phyloP scores from a whole-genome alignment of 2,329 filamentous ascomycete species.

The Pseudogymnoascus sp. region DNA sequence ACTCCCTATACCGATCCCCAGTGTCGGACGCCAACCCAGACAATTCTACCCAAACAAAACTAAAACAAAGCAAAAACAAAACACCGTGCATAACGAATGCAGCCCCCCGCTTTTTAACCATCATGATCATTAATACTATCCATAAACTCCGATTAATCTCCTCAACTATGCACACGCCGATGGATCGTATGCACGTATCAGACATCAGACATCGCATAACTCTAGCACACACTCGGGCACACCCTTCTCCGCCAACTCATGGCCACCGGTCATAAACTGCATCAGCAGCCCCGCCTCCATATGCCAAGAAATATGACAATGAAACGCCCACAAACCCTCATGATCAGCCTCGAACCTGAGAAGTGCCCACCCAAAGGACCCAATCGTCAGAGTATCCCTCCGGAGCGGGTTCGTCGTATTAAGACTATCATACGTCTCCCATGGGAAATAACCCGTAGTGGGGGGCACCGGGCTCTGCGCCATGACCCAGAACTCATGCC shows the following conservation, averaged over 20 bases:
- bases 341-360: slow-evolving; percentile 50
- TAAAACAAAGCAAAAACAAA: not conserved
- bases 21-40: not conserved
- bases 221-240: slow-evolving; percentile 39
- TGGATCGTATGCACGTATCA: not conserved
- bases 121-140: not conserved
- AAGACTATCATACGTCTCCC: slow-evolving; percentile 34
- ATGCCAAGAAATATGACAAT: slow-evolving; percentile 55
- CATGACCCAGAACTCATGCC: slow-evolving; percentile 61
- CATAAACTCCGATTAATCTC: not conserved
- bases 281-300: slow-evolving; percentile 51
- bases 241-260: slow-evolving; percentile 36
- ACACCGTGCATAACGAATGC: not conserved
- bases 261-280: slow-evolving; percentile 47
- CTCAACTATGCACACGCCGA: not conserved
- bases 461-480: slow-evolving; percentile 49
- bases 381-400: slow-evolving; percentile 46
- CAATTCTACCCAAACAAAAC: not conserved
- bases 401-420: slow-evolving; percentile 38
- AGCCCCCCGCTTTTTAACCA: not conserved
- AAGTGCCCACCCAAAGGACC: slow-evolving; percentile 48
- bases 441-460: slow-evolving; percentile 37
- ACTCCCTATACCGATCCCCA: not conserved
- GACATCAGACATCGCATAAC: slow-evolving; percentile 35
- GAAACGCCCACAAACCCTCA: slow-evolving; percentile 50